phyloP scores from a whole-genome alignment of 1,284 basidiomycete species.

The Trametes pubescens region DNA sequence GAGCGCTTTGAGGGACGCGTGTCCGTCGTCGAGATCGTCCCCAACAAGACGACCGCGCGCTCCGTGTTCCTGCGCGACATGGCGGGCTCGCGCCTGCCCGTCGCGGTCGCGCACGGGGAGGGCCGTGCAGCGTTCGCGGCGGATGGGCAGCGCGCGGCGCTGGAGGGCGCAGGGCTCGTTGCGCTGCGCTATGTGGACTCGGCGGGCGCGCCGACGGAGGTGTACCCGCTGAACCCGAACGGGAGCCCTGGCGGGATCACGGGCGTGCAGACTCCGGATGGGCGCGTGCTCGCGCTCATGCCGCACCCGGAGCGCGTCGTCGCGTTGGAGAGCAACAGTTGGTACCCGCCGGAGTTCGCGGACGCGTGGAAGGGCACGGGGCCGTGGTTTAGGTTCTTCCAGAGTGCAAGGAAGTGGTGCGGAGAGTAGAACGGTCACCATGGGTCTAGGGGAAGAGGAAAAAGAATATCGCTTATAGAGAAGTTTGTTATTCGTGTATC shows the following conservation, averaged over 20 bases:
- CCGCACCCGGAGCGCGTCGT: constrained; percentile 91
- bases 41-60: constrained; percentile 57
- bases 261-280: constrained; percentile 86
- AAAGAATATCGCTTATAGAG: neutral
- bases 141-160: constrained; percentile 48
- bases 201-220: constrained; percentile 68
- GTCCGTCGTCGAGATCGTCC: constrained; percentile 80
- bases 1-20: constrained; percentile 94
- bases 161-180: constrained; percentile 63
- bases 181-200: constrained; percentile 84
- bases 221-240: constrained; percentile 96
- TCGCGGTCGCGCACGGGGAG: constrained; percentile 97
- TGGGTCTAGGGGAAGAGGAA: neutral
- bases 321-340: constrained; percentile 84
- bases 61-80: constrained; percentile 92
- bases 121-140: constrained; percentile 81
- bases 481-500: constrained; percentile 16
- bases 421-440: constrained; percentile 22
- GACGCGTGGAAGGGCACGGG: constrained; percentile 76
- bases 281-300: constrained; percentile 94
- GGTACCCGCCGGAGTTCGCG: constrained; percentile 72
- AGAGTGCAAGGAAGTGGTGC: constrained; percentile 83
- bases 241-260: constrained; percentile 90
- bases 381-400: constrained; percentile 97
- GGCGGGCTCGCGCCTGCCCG: constrained; percentile 87